Base-by-base conservation (phyloP, 495 filamentous ascomycete species). In the Ascodesmis nigricans region DNA sequence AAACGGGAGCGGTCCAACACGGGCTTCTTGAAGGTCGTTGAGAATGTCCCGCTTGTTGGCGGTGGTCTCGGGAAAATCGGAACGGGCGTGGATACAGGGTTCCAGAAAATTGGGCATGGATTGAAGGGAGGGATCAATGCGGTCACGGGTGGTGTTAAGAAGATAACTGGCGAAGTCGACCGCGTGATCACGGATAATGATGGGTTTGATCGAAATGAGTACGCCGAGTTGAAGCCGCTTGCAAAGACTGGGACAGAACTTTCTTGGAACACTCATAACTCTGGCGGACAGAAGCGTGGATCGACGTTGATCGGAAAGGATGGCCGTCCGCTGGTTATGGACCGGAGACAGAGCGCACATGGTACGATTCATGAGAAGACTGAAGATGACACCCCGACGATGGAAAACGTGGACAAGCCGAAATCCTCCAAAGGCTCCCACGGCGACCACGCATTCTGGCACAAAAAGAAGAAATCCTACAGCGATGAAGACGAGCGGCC, bases 81-180 rank as follows among this genome's bases (percentile, higher is more conserved):
- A 4, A 37, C 32, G 34, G 46, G 36, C 4, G 57, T 66, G 29
- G 59, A 87, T 46, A 56, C 61, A 21, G 61, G 64, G 25, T 75
- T 69, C 18, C 57, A 67, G 22, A 54, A 63, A 21, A 59, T 76
- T 31, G 75, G 71, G 6, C 65, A 75, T 43, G 66, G 62, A 21
- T 57, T 63, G 31, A 31, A 44, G 16, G 44, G 24, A 23, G 46
- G 46, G 15, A 41, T 49, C 7, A 26, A 14, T 11, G 21, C 18
- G 10, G 22, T 40, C 5, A 38, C 46, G 7, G 48, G 46, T n/a
- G 45, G 45, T 19, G 41, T 50, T 19, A 41, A 32, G 19, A 34
- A 38, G 24, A 29, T 49, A 5, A 26, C 35, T 23, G 45, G 26
- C 29, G 46, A 36, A 10, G 35, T 43, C 7, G 46, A 48, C 14